Evolutionary conservation across 768 basidiomycete species (phyloP), one percentile per base, ranked within the genome.

Genomic region (Cystoderma amianthinum): DNA sequence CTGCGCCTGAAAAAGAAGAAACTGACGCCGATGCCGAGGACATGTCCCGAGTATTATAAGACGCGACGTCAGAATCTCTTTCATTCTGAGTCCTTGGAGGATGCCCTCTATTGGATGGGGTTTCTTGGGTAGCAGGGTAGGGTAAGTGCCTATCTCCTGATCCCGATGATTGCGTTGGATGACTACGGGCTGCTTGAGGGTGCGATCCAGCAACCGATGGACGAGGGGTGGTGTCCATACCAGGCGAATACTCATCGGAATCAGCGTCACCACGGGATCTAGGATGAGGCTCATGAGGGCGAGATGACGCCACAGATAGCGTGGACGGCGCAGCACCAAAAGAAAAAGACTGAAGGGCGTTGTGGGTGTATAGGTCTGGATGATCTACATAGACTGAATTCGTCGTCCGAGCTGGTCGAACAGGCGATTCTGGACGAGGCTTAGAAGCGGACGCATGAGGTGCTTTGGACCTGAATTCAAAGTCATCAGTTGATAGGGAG

Each of bases 31-130:
- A 71, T 13, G 62, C 61, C 12, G 67, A 68, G 9, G 69, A 69
- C 38, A 55, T 60, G 41, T 71, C 78, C 43, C 74, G 74, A 1
- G 74, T 75, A 48, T 72, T 63, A 43, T 62, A 66, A 11, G 74
- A 78, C 20, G 66, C 64, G 5, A 65, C 60, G 53, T 78, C 74
- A 5, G 49, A 53, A 34, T 58, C 56, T 35, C 42, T 35, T 36
- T 48, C 54, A 16, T 32, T 33, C 13, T 5, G 24, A 13, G 32
- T 50, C 44, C 35, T 38, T 47, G 38, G 40, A 41, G 39, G 18
- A 42, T 47, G 34, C 38, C 41, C 32, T 36, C 33, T 41, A 17
- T 38, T 22, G n/a, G 9, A 19, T 33, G 42, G 20, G 22, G 43
- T 32, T 38, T 44, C 13, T 38, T 44, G 50, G 44, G 35, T 38